phyloP scores from a whole-genome alignment of 306 rosid species.

The Quercus variabilis region DNA sequence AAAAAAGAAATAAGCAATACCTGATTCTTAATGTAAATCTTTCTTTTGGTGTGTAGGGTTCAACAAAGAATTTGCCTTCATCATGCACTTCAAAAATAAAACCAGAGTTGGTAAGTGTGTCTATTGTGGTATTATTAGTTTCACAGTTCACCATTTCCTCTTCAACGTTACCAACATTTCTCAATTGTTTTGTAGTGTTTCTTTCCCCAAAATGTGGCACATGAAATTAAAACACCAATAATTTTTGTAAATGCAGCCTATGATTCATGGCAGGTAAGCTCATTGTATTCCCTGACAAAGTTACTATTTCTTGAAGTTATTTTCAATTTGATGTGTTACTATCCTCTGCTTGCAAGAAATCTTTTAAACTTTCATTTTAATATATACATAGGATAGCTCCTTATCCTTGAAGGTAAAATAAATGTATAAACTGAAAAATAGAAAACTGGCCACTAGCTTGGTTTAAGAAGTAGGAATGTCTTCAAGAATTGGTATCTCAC shows the following conservation, averaged over 20 bases:
- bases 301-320: not conserved
- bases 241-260: conserved; percentile 88
- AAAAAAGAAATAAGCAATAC: not conserved
- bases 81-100: conserved; percentile 79
- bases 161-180: conserved; percentile 17
- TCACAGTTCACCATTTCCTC: conserved; percentile 3
- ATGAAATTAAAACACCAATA: conserved; percentile 64
- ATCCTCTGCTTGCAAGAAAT: not conserved
- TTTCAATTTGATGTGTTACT: not conserved
- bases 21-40: conserved; percentile 8
- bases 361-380: not conserved
- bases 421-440: not conserved
- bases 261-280: conserved; percentile 96
- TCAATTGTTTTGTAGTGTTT: conserved; percentile 63
- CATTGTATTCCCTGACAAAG: conserved; percentile 11
- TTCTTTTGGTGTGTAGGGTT: conserved; percentile 39
- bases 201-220: conserved; percentile 74
- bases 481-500: not conserved
- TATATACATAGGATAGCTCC: not conserved
- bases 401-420: not conserved
- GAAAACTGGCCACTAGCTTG: not conserved
- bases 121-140: conserved; percentile 1
- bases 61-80: conserved; percentile 67
- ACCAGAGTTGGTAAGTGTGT: conserved; percentile 61
- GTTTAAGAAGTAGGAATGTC: not conserved